Base-by-base conservation (phyloP, 2,329 filamentous ascomycete species). In the Hansfordia pulvinata region DNA sequence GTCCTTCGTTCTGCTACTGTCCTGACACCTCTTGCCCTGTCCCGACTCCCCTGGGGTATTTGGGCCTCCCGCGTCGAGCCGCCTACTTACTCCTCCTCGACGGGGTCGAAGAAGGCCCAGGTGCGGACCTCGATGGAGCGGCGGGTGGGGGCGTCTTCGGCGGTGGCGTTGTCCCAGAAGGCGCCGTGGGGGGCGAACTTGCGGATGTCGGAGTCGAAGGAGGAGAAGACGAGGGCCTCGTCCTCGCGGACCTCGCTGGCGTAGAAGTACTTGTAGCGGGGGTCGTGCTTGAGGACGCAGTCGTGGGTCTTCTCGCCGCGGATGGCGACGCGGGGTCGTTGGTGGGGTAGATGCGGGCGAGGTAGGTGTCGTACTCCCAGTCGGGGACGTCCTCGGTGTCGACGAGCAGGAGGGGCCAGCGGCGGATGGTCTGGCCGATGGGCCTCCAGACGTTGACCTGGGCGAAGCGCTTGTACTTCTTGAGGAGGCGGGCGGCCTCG, bases 391-490 rank as follows among this genome's bases (percentile, higher is more conserved):
- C 32, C 13, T 30, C 32, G 31, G 40, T 38, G 34, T 46, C 40
- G 23, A 43, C 36, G 30, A 46, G 39, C 34, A 39, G 39, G 17
- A 46, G 36, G 1, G 42, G 42, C 42, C 42, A 44, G 26, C 39
- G 36, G 30, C 35, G 32, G 30, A 42, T 35, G 18, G 41, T 32
- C 19, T 41, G 26, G 22, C 40, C 39, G 27, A 46, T 39, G 8
- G 39, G 39, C 28, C 42, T 35, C 42, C 42, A 46, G 28, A 46
- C 25, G 30, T 44, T 46, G 17, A 46, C 41, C 25, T 41, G 38
- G 8, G 39, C 40, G 28, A 37, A 46, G 11, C 38, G 39, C 27
- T 37, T 38, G 30, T 38, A 36, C 19, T 17, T 22, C 24, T 39
- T 28, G 29, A 36, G 31, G 22, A 46, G 34, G n/a, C 38, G 26